These are phyloP conservation scores for Kokia cookei DNA, from an alignment of 441 rosid genomes.

Conservation along the genomic window DNA sequence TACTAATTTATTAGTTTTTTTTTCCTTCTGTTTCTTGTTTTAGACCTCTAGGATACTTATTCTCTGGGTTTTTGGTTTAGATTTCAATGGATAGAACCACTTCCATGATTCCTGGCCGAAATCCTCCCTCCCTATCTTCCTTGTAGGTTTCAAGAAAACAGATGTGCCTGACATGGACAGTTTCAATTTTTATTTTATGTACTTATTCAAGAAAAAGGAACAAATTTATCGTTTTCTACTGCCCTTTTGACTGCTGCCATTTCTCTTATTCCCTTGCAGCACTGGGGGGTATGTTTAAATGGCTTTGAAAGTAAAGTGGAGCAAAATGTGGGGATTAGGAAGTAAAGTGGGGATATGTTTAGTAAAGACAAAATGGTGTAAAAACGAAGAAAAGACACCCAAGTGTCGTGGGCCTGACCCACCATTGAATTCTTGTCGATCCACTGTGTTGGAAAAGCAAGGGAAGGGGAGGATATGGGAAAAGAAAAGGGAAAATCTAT, in stretches of 20 bases:
- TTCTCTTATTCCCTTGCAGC: no score
- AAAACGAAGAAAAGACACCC: conserved; percentile 1
- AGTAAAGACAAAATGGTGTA: conserved; percentile 3
- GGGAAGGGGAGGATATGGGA: neutral
- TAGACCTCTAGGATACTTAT: neutral
- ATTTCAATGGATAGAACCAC: neutral
- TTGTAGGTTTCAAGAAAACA: no score
- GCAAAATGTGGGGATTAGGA: neutral
- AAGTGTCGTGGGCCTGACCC: conserved; percentile 22
- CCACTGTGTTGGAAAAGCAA: conserved; percentile 1
- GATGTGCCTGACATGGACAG: no score
- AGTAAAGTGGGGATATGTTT: neutral
- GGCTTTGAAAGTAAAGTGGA: no score
- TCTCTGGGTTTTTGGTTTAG: neutral
- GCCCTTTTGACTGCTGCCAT: neutral
- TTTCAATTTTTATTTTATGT: no score
- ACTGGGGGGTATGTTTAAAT: no score
- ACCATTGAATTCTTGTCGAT: conserved; percentile 34
- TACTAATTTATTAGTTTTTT: neutral
- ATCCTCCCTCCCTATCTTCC: neutral
- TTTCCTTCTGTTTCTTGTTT: neutral
- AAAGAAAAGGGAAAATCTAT: neutral
- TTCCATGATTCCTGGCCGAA: conserved; percentile 3
- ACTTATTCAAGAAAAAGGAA: neutral
- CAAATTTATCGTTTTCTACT: neutral